Percentiles rank a stretch among this genome's conserved stretches.
phyloP scores from a whole-genome alignment of 805 yeast genomes.

The Candida chilensis region DNA sequence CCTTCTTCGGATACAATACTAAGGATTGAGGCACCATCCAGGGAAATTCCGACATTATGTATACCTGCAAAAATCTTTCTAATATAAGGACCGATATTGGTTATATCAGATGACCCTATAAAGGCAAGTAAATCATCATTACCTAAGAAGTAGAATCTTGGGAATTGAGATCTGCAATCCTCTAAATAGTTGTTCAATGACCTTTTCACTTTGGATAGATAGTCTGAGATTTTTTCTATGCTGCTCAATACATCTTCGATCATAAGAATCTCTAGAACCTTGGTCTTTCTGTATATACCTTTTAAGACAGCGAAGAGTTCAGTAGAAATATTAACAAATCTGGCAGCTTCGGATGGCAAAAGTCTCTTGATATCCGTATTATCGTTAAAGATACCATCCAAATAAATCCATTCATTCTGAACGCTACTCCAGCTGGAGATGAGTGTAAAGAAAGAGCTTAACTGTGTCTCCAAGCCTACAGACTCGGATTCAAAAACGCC shows the following conservation, averaged over 20 bases:
- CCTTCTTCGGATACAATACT: constrained; percentile 58
- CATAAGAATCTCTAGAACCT: constrained; percentile 45
- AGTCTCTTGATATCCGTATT: constrained; percentile 50
- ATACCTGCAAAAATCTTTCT: constrained; percentile 69
- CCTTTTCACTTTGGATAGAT: constrained; percentile 48
- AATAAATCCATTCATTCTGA: constrained; percentile 83
- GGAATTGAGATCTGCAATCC: constrained; percentile 65
- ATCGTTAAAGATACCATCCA: constrained; percentile 67
- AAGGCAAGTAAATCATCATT: constrained; percentile 84
- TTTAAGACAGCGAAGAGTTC: constrained; percentile 51
- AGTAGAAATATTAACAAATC: constrained; percentile 54
- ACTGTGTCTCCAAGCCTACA: constrained; percentile 40
- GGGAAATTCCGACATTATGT: constrained; percentile 24
- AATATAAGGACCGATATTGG: constrained; percentile 46
- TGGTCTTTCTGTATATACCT: constrained; percentile 34
- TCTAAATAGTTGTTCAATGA: constrained; percentile 76
- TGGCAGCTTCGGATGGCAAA: constrained; percentile 58
- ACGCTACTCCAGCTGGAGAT: constrained; percentile 73
- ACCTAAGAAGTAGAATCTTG: constrained; percentile 82
- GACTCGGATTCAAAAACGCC: constrained; percentile 52
- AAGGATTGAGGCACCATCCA: constrained; percentile 18
- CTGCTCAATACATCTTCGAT: constrained; percentile 37
- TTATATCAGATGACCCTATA: constrained; percentile 50
- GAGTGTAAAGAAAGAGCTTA: constrained; percentile 41
- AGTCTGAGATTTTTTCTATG: constrained; percentile 42